These are phyloP conservation scores for Fagopyrum esculentum DNA, from an alignment of 148 eudicot genomes.

Conservation along the genomic window DNA sequence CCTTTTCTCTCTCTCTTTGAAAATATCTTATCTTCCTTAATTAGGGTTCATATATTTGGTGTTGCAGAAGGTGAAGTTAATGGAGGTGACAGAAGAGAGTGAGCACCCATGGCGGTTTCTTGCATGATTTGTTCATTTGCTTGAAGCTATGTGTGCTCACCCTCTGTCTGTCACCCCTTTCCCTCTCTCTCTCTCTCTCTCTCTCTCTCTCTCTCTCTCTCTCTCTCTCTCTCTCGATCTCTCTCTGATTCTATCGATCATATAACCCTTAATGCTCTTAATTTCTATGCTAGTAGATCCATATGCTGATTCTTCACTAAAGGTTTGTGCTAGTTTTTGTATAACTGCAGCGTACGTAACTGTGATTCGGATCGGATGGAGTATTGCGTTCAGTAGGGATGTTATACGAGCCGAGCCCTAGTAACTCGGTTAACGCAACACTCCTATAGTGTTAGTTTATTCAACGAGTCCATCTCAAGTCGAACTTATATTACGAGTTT, in stretches of 20 bases:
- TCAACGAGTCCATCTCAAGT: too few relatives aligned
- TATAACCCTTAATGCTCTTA: background rate
- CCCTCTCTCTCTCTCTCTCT: slow-evolving; percentile 13
- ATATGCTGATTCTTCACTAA: too few relatives aligned
- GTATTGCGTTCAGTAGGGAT: too few relatives aligned
- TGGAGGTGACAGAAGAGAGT: slow-evolving; percentile 81
- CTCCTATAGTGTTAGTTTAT: too few relatives aligned
- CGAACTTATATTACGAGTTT: too few relatives aligned
- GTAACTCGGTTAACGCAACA: too few relatives aligned
- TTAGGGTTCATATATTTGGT: background rate
- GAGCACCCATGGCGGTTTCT: slow-evolving; percentile 41
- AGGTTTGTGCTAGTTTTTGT: too few relatives aligned
- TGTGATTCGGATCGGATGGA: too few relatives aligned
- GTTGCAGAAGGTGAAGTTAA: background rate
- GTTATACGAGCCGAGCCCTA: too few relatives aligned
- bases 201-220: slow-evolving; percentile 13
- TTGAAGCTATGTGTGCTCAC: slow-evolving; percentile 37
- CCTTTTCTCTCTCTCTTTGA: slow-evolving; percentile 19
- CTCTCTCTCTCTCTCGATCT: slow-evolving; percentile 1
- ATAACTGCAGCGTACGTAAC: too few relatives aligned
- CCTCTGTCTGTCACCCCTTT: slow-evolving; percentile 49
- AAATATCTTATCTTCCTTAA: background rate
- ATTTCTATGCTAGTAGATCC: too few relatives aligned
- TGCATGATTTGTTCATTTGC: slow-evolving; percentile 19
- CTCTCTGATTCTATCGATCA: slow-evolving; percentile 13